phyloP scores from a whole-genome alignment of 1,139 yeast species.

The Ogataea hybrid region DNA sequence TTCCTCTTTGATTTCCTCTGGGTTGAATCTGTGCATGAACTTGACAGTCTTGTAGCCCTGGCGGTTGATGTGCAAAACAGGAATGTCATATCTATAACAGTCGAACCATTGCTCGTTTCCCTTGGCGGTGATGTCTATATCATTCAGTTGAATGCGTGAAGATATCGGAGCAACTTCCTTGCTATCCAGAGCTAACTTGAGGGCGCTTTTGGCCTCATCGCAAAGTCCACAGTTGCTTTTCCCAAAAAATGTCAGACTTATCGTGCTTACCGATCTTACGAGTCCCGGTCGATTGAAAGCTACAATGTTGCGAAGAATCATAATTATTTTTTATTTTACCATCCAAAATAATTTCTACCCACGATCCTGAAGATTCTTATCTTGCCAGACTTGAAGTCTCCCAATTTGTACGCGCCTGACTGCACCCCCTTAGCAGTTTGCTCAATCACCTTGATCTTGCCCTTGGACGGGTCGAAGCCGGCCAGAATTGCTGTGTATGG shows the following conservation, averaged over 20 bases:
- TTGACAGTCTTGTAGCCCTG: conserved; percentile 49
- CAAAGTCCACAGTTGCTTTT: conserved; percentile 81
- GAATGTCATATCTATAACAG: too few relatives aligned
- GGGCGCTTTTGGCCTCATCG: conserved; percentile 60
- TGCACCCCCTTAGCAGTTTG: conserved; percentile 54
- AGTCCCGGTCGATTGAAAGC: neutral
- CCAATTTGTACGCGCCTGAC: conserved; percentile 61
- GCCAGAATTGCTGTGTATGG: conserved; percentile 52
- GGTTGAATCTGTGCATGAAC: conserved; percentile 74
- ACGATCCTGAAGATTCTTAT: conserved; percentile 74
- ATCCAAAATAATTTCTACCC: conserved; percentile 60
- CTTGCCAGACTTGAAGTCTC: conserved; percentile 77
- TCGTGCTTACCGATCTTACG: conserved; percentile 3
- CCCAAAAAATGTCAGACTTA: conserved; percentile 62
- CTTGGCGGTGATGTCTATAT: conserved; percentile 68
- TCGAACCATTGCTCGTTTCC: conserved; percentile 72
- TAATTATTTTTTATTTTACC: conserved; percentile 36
- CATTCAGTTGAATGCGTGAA: conserved; percentile 37
- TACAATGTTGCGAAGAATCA: conserved; percentile 2
- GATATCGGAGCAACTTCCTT: conserved; percentile 13
- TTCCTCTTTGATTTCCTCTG: conserved; percentile 54
- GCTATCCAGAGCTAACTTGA: conserved; percentile 42
- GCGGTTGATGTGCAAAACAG: conserved; percentile 74
- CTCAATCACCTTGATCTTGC: conserved; percentile 74
- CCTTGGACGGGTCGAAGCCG: conserved; percentile 74